Conservation (phyloP, 176 grass and related monocot genomes). For the Ensete glaucum region DNA sequence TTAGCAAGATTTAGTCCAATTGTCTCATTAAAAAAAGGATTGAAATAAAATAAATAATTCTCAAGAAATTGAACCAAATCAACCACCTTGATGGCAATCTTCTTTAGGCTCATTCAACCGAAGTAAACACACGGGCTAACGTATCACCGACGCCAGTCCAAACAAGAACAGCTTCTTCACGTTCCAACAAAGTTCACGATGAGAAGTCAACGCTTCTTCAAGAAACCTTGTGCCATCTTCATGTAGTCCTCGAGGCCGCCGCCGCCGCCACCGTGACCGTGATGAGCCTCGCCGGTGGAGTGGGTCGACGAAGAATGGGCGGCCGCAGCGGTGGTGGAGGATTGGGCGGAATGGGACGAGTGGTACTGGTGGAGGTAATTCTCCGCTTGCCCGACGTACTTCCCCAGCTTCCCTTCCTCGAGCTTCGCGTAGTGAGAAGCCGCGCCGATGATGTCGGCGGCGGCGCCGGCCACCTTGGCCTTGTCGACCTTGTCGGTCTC, state of each 20-base stretch:
- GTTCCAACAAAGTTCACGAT: too few relatives aligned
- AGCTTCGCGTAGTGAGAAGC: constrained; percentile 72
- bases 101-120: too few relatives aligned
- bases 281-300: constrained; percentile 7
- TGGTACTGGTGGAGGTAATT: constrained; percentile 60
- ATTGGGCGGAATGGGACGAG: constrained; percentile 22
- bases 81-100: too few relatives aligned
- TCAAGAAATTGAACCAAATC: too few relatives aligned
- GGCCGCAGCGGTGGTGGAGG: neutral
- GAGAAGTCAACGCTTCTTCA: neutral
- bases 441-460: constrained; percentile 61
- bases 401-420: constrained; percentile 56
- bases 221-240: constrained; percentile 34
- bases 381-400: constrained; percentile 78
- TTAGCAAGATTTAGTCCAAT: too few relatives aligned
- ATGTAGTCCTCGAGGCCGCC: constrained; percentile 27
- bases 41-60: too few relatives aligned
- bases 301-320: constrained; percentile 8
- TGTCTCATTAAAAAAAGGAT: too few relatives aligned
- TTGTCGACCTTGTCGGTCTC: constrained; percentile 65
- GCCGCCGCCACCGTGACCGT: constrained; percentile 6
- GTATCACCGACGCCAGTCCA: too few relatives aligned
- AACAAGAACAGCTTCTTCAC: too few relatives aligned
- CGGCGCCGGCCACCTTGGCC: constrained; percentile 47
- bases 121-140: too few relatives aligned